phyloP scores from a whole-genome alignment of 768 basidiomycete genomes.

The Lactarius sp. region DNA sequence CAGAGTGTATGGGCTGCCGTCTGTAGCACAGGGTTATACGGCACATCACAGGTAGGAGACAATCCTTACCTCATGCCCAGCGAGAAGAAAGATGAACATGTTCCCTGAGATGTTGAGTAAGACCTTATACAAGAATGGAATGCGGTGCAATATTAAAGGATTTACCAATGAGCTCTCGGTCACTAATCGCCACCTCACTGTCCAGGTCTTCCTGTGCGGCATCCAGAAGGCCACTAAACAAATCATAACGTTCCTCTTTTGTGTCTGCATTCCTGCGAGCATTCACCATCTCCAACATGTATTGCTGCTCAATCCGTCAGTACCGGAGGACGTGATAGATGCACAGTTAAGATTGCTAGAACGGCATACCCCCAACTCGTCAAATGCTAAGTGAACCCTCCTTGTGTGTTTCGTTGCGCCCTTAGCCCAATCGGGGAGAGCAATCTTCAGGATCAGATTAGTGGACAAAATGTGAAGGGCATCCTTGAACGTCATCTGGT shows the following conservation, averaged over 20 bases:
- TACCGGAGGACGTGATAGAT: not conserved
- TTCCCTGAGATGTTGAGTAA: constrained; percentile 20
- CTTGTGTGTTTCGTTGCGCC: constrained; percentile 35
- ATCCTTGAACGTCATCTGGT: constrained; percentile 45
- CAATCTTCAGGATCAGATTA: constrained; percentile 36
- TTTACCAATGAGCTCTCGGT: constrained; percentile 27
- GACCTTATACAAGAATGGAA: not conserved
- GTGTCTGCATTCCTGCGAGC: constrained; percentile 19
- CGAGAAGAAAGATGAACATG: constrained; percentile 34
- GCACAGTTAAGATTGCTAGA: no score
- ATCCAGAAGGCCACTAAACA: constrained; percentile 29
- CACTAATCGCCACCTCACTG: constrained; percentile 16
- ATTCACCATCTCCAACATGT: constrained; percentile 31
- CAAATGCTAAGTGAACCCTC: constrained; percentile 36
- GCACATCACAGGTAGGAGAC: not conserved
- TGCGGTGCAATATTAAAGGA: not conserved
- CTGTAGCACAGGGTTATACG: constrained; percentile 23
- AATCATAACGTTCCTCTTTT: constrained; percentile 27
- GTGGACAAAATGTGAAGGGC: constrained; percentile 42
- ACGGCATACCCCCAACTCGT: constrained; percentile 39
- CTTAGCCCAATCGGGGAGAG: constrained; percentile 40
- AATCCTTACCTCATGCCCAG: constrained; percentile 33
- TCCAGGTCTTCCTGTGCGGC: constrained; percentile 25
- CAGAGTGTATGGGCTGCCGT: constrained; percentile 38
- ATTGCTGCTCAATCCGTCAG: constrained; percentile 17